Base-by-base conservation (phyloP, 2,329 filamentous ascomycete genomes). In the Didymellaceae sp. region DNA sequence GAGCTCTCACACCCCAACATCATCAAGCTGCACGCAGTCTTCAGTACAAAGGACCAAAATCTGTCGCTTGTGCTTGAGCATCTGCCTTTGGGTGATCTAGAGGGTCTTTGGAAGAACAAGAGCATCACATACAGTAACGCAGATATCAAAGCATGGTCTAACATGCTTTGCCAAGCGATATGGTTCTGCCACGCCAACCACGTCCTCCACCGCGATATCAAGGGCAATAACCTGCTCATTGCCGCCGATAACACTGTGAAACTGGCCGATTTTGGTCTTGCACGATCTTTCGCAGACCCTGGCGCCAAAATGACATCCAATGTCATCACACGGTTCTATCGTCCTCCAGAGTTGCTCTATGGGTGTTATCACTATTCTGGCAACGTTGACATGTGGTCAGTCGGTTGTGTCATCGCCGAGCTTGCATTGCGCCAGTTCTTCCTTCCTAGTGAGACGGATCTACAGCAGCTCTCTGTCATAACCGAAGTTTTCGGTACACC, bases 111-210 rank as follows among this genome's bases (percentile, higher is more conserved):
- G 68, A 90, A 90, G 72, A 92, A 97, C 74, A 86, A 83, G 22
- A 83, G 87, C 35, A 87, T 97, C 37, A 85, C 86, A 45, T 97
- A 97, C 73, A 89, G 89, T 55, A 84, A 86, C 9, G 89, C 90
- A 14, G 94, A 99, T 73, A 91, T 97, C 74, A 99, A 99, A 74
- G 89, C 91, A 13, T 99, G 94, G 94, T 96, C 97, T 87, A 90
- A 89, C 57, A 97, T 97, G 94, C 82, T 97, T n/a, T 84, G 84
- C 21, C 86, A 93, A 32, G 94, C 89, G 20, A 86, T 97, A 21
- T 96, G 91, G 87, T 99, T 96, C 79, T 97, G 94, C 74, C 94
- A 99, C 74, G 90, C 92, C 70, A 95, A 94, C 73, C 93, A 88
- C 65, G 85, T 99, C 14, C 82, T 99, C 22, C 94, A 99, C 76